phyloP scores from a whole-genome alignment of 331 rosid genomes.

The Pyrus hybrid region DNA sequence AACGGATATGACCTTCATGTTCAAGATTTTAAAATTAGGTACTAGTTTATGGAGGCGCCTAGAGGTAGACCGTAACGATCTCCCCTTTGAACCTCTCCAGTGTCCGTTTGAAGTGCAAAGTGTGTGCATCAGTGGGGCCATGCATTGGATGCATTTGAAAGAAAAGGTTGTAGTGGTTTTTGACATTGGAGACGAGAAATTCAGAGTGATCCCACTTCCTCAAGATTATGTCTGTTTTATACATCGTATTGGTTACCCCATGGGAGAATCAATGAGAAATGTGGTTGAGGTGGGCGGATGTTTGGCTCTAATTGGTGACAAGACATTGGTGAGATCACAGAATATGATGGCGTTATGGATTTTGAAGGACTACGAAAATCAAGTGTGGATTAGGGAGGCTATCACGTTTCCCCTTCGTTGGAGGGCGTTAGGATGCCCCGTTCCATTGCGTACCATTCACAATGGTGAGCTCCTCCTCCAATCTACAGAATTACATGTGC shows the following conservation, averaged over 20 bases:
- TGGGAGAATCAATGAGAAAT: not conserved
- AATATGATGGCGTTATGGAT: not conserved
- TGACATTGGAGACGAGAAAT: not conserved
- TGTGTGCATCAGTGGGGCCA: not conserved
- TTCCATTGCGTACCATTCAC: not conserved
- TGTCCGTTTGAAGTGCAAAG: not conserved
- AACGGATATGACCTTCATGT: not conserved
- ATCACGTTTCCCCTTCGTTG: not conserved
- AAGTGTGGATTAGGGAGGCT: not conserved
- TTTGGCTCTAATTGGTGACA: not conserved
- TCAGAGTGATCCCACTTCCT: too few species aligned
- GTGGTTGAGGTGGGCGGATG: not conserved
- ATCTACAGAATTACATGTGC: too few species aligned
- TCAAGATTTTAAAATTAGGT: not conserved
- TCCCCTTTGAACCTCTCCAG: not conserved
- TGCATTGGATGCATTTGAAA: not conserved
- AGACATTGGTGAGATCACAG: not conserved
- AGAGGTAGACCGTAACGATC: not conserved
- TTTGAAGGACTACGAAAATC: not conserved
- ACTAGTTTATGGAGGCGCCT: not conserved
- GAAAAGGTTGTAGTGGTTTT: not conserved
- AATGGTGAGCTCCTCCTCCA: not conserved
- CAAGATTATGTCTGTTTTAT: too few species aligned
- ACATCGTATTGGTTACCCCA: not conserved
- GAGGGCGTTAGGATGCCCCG: not conserved